Evolutionary conservation across 1,284 basidiomycete genomes (phyloP).

Genomic region (Clitocybe nebularis): DNA sequence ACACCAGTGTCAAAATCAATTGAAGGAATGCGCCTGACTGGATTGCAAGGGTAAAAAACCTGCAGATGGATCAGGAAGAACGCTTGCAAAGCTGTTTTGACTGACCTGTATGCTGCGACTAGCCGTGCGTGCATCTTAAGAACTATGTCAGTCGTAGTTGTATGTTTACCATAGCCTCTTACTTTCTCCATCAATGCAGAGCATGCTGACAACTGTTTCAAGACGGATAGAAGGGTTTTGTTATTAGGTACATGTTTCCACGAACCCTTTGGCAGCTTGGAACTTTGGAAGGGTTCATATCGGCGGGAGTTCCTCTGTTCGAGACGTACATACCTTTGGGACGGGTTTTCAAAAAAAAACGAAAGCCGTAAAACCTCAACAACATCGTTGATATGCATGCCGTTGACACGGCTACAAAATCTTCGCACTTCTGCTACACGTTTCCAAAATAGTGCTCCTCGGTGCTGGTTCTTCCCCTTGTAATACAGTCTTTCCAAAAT

Average conservation of each 20-base stretch:
- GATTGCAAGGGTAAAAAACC: conserved; percentile 59
- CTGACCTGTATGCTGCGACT: conserved; percentile 46
- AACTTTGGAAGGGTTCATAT: conserved; percentile 26
- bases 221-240: conserved; percentile 27
- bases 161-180: neutral
- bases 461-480: conserved; percentile 78
- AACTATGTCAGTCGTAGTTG: neutral
- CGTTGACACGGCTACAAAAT: conserved; percentile 46
- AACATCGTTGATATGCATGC: conserved; percentile 35
- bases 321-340: conserved; percentile 38
- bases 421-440: conserved; percentile 58
- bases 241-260: conserved; percentile 57
- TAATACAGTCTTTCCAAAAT: conserved; percentile 69
- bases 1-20: conserved; percentile 53
- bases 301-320: conserved; percentile 5
- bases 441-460: conserved; percentile 67
- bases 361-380: conserved; percentile 48
- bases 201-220: conserved; percentile 23
- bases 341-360: conserved; percentile 49
- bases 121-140: conserved; percentile 48
- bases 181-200: conserved; percentile 12
- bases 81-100: neutral
- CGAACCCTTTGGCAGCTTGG: conserved; percentile 48
- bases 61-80: conserved; percentile 23
- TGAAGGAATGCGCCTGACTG: conserved; percentile 71